Conservation (phyloP, 1,284 basidiomycete species). For the Boletellus deceptivus region DNA sequence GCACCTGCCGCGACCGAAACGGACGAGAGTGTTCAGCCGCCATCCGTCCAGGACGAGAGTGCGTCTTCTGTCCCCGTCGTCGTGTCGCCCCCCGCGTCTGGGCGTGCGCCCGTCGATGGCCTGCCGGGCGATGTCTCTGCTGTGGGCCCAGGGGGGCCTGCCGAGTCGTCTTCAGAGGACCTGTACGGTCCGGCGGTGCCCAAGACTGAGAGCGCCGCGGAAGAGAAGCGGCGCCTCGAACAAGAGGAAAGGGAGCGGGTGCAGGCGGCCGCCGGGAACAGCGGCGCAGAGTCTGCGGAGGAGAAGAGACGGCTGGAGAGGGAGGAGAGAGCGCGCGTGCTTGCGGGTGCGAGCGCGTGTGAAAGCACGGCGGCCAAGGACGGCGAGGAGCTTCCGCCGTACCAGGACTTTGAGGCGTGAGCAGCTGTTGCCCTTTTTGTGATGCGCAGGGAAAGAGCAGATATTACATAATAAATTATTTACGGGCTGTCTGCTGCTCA, state of each 20-base stretch:
- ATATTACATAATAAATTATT: no score
- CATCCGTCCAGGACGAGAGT: constrained; percentile 42
- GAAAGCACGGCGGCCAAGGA: constrained; percentile 22
- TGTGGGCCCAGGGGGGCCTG: constrained; percentile 30
- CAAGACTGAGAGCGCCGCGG: constrained; percentile 43
- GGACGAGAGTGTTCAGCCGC: constrained; percentile 2
- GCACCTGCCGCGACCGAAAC: constrained; percentile 5
- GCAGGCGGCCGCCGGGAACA: constrained; percentile 19
- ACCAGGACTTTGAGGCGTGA: constrained; percentile 47
- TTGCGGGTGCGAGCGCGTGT: constrained; percentile 30
- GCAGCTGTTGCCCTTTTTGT: constrained; percentile 19
- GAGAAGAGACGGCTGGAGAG: constrained; percentile 68
- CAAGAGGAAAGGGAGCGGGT: constrained; percentile 38
- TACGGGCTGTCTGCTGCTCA: no score
- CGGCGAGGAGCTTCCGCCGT: constrained; percentile 63
- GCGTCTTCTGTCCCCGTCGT: no score
- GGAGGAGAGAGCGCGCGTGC: constrained; percentile 59
- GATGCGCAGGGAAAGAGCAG: constrained; percentile 6
- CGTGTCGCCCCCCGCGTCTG: constrained; percentile 43
- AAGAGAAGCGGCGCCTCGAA: constrained; percentile 53
- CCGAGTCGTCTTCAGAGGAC: constrained; percentile 25
- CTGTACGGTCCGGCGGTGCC: constrained; percentile 30
- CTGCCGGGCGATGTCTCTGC: not conserved
- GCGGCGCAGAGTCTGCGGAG: constrained; percentile 49
- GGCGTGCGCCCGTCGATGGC: constrained; percentile 52